Evolutionary conservation across 75 land plant genomes (phyloP).

Genomic region (Pinus albicaulis): DNA sequence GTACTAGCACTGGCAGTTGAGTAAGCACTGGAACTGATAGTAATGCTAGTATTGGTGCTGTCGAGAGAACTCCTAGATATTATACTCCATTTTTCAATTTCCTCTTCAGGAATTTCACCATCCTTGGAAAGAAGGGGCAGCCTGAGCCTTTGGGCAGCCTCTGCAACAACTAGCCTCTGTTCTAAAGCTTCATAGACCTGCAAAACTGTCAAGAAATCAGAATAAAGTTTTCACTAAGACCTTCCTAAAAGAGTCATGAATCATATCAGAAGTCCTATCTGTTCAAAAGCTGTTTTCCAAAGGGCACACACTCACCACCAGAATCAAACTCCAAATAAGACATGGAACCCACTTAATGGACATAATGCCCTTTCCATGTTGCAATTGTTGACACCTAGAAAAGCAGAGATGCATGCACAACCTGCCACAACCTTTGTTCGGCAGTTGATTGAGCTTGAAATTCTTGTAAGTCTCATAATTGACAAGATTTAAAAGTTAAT

Average conservation of each 20-base stretch:
- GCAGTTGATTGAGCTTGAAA: not conserved
- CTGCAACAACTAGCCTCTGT: constrained; percentile 79
- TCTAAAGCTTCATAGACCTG: constrained; percentile 96
- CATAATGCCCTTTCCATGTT: not conserved
- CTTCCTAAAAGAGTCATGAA: too few relatives aligned
- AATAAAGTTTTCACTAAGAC: not conserved
- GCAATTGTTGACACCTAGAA: not conserved
- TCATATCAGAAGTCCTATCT: not conserved
- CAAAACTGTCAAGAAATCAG: constrained; percentile 1
- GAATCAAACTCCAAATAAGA: not conserved
- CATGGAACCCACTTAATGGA: not conserved
- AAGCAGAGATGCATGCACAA: not conserved
- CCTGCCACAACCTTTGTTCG: not conserved
- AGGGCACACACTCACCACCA: not conserved
- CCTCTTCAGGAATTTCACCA: constrained; percentile 93
- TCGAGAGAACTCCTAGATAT: constrained; percentile 82
- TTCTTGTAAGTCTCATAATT: not conserved
- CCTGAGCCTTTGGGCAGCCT: constrained; percentile 87
- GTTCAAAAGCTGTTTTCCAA: not conserved
- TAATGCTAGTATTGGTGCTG: constrained; percentile 71
- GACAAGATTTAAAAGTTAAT: not conserved
- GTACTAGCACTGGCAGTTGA: constrained; percentile 40
- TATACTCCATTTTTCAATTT: constrained; percentile 71
- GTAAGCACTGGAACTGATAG: constrained; percentile 64
- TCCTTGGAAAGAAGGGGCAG: constrained; percentile 92